Base-by-base conservation (phyloP, 2,329 filamentous ascomycete genomes). In the Cladophialophora bantiana region DNA sequence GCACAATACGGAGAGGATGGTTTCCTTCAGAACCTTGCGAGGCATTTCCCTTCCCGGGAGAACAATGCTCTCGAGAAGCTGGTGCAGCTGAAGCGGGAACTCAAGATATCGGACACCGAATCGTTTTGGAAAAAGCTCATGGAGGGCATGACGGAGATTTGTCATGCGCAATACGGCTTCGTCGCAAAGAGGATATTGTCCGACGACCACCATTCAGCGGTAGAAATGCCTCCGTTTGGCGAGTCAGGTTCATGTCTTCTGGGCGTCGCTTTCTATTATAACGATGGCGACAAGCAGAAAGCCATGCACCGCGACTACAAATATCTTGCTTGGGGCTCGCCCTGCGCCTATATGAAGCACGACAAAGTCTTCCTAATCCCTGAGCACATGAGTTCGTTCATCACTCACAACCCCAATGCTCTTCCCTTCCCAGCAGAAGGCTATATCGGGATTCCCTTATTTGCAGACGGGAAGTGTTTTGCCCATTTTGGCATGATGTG, bases 401-500 rank as follows among this genome's bases (percentile, higher is more conserved):
- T 86, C 55, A 82, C 84, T 32, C 81, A 87, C 69, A 89, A 89
- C 70, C 86, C 87, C 4, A 89, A 89, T 72, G 76, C 81, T 58
- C 77, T 90, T 12, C 85, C 88, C 0, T 85, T 88, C 34, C 81
- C 85, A 1, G 86, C 85, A 36, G 89, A 91, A 72, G 87, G 88
- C 2, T 91, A 90, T 73, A 81, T 92, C 40, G 88, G 86, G 7
- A 80, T 91, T 13, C 89, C 89, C 0, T 78, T 92, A 1, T 90
- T 88, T 70, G 83, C 84, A 3, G 84, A 87, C 50, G 87, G 85
- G 36, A 90, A 88, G 75, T 90, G 87, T 74, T 85, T 90, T 72
- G 89, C 87, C 26, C 87, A 91, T 76, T 88, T 92, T 73, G 89
- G 89, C n/a, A 81, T 89, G 75, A 88, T 91, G 82, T 92, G 89